Percentiles rank a stretch among this genome's conserved stretches.
Evolutionary conservation across 768 basidiomycete genomes (phyloP).

Genomic region (Boletus rubescentipes): DNA sequence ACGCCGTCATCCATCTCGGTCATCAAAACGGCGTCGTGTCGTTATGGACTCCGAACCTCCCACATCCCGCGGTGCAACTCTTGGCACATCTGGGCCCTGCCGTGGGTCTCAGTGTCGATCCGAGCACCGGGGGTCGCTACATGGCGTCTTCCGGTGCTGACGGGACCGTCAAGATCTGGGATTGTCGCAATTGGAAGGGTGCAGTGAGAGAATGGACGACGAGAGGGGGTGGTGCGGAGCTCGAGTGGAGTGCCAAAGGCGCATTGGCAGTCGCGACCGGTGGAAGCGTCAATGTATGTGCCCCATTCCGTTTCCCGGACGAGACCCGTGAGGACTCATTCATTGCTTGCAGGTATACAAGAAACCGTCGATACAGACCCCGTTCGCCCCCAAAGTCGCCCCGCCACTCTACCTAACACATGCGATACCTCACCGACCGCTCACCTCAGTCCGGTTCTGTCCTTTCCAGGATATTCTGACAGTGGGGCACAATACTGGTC

Average conservation of each 20-base stretch:
- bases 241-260: conserved; percentile 88
- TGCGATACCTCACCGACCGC: conserved; percentile 75
- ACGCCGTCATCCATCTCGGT: conserved; percentile 91
- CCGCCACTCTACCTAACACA: conserved; percentile 91
- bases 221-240: conserved; percentile 62
- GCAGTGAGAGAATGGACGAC: conserved; percentile 78
- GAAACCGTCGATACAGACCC: conserved; percentile 59
- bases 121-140: conserved; percentile 81
- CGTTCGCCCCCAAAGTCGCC: conserved; percentile 45
- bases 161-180: conserved; percentile 92
- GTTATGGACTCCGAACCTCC: conserved; percentile 93
- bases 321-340: neutral
- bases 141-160: conserved; percentile 91
- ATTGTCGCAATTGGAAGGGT: conserved; percentile 93
- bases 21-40: conserved; percentile 96
- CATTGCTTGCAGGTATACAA: conserved; percentile 60
- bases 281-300: conserved; percentile 75
- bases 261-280: conserved; percentile 79
- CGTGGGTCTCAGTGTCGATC: conserved; percentile 76
- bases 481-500: conserved; percentile 72
- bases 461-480: conserved; percentile 87
- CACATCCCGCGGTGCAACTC: conserved; percentile 88
- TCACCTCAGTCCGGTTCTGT: conserved; percentile 76
- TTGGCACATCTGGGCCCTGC: conserved; percentile 91
- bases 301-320: neutral